Evolutionary conservation across 805 yeast genomes (phyloP), one percentile per base, ranked within the genome.

Genomic region (Lipomyces yamanashiensis): DNA sequence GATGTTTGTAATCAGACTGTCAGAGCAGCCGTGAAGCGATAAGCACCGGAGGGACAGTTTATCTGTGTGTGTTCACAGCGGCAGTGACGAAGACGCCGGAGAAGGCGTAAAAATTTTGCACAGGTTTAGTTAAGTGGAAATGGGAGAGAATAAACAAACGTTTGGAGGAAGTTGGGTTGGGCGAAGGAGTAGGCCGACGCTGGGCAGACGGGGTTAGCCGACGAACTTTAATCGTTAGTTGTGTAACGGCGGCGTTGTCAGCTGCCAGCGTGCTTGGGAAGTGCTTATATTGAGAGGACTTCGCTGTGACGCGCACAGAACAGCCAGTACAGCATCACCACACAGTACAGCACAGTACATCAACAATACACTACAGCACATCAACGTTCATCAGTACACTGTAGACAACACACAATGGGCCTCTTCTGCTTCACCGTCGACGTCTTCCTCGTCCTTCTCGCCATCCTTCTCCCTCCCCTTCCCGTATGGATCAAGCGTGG

Each of bases 401-500:
- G 13, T 33, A 21, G 28, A 2, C 28, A 28, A 28, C 28, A 28
- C 44, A 41, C 37, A 48, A 64, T 64, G 68, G 57, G 64, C 51
- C 48, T 65, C 52, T 62, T 65, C 59, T 65, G 61, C 59, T 59
- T 41, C 53, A 51, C 66, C 17, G 68, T 66, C 34, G 96, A 89
- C 73, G 85, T 89, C 74, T 74, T 88, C 17, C 80, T 90, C 51
- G 88, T 87, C 17, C 77, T 90, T 9, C 70, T 90, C 54, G 89
- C 95, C 1, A 82, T 89, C 54, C 74, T 90, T 70, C 80, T 87
- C 71, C 96, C 96, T 0, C 96, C 96, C 0, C 73, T 90, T 58
- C 91, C 96, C 0, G 96, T 90, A 19, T 80, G 85, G 71, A 77
- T 89, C 67, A 87, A 88, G 73, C 80, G 88, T 59, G 96, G 96